Conservation (phyloP, 768 basidiomycete species). For the Pilatotrama ljubarskyi region DNA sequence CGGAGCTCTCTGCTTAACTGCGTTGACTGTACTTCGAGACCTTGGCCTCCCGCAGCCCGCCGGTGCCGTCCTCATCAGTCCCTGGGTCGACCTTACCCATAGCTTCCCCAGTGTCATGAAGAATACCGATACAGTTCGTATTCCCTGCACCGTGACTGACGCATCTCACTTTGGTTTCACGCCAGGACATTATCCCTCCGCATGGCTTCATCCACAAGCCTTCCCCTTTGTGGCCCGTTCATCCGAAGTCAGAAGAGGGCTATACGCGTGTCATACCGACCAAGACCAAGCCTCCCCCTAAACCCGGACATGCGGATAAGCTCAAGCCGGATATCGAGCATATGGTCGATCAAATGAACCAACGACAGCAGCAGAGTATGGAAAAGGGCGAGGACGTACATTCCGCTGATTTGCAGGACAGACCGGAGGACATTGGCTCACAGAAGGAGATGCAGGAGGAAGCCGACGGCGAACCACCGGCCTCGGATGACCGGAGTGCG, state of each 20-base stretch:
- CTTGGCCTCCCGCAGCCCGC: slow-evolving; percentile 68
- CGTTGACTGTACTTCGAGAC: slow-evolving; percentile 68
- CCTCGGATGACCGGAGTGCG: too few relatives aligned
- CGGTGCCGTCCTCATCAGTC: slow-evolving; percentile 76
- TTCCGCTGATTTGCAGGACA: slow-evolving; percentile 21
- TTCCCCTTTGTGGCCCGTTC: slow-evolving; percentile 57
- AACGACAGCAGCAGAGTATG: slow-evolving; percentile 23
- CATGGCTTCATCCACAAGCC: slow-evolving; percentile 65
- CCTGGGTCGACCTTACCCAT: slow-evolving; percentile 87
- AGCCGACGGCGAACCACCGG: not conserved
- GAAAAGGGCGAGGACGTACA: slow-evolving; percentile 21
- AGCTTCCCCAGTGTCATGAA: slow-evolving; percentile 75
- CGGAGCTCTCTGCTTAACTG: slow-evolving; percentile 61
- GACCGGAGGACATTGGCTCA: slow-evolving; percentile 16
- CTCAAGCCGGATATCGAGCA: slow-evolving; percentile 38
- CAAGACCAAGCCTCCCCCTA: slow-evolving; percentile 43
- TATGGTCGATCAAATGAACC: slow-evolving; percentile 20
- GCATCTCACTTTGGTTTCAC: not conserved
- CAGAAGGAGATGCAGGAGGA: slow-evolving; percentile 20
- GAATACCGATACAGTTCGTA: slow-evolving; percentile 62
- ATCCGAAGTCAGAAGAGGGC: slow-evolving; percentile 35
- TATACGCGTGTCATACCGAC: slow-evolving; percentile 38
- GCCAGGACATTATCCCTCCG: slow-evolving; percentile 69
- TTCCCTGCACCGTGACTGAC: too few relatives aligned
- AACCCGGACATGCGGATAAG: slow-evolving; percentile 51